These are phyloP conservation scores for Colletotrichum gloeosporioides DNA, from an alignment of 2,329 filamentous ascomycete species.

Conservation along the genomic window DNA sequence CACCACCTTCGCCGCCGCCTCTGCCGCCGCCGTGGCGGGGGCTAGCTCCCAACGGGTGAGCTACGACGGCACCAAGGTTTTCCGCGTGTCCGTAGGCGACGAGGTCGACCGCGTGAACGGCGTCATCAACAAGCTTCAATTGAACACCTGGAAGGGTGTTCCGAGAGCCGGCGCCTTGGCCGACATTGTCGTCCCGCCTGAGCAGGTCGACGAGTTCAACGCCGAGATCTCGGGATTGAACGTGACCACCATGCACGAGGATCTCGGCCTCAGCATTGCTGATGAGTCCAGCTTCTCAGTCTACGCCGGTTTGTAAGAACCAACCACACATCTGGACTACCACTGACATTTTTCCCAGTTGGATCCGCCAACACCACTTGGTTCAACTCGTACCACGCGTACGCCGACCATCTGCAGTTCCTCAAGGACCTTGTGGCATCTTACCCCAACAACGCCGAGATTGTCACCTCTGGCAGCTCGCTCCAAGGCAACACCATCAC, in stretches of 20 bases:
- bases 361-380: slow-evolving; percentile 34
- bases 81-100: slow-evolving; percentile 42
- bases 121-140: slow-evolving; percentile 37
- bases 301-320: slow-evolving; percentile 18
- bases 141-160: slow-evolving; percentile 43
- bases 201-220: slow-evolving; percentile 36
- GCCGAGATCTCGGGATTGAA: slow-evolving; percentile 34
- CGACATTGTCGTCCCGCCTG: slow-evolving; percentile 46
- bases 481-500: slow-evolving; percentile 55
- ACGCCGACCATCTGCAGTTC: slow-evolving; percentile 47
- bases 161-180: slow-evolving; percentile 37
- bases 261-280: slow-evolving; percentile 43
- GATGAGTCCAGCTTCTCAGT: slow-evolving; percentile 38
- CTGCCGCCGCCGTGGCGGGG: slow-evolving; percentile 11
- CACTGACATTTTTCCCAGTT: not conserved
- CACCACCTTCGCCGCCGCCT: slow-evolving; percentile 8
- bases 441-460: slow-evolving; percentile 43
- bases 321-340: not conserved
- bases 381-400: slow-evolving; percentile 52
- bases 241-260: slow-evolving; percentile 39
- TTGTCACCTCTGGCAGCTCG: slow-evolving; percentile 47
- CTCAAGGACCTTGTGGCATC: slow-evolving; percentile 39
- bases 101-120: slow-evolving; percentile 35
- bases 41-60: slow-evolving; percentile 28
- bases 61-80: slow-evolving; percentile 51